phyloP scores from a whole-genome alignment of 73 alveolate genomes.

The Loxodes magnus region DNA sequence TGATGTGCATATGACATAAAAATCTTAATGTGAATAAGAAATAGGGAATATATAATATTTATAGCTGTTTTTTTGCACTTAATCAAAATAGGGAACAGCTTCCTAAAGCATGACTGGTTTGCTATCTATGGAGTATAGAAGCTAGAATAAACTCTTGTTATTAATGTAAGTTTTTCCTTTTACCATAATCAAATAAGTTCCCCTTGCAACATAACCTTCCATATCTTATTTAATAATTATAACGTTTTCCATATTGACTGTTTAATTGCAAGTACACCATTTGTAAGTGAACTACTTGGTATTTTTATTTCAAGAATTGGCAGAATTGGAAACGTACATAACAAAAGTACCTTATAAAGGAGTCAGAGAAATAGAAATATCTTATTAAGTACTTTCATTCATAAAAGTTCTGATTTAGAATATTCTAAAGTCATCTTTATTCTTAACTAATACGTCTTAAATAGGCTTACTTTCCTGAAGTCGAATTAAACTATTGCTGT shows the following conservation, averaged over 20 bases:
- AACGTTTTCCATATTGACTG: neutral
- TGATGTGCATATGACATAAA: too few species aligned
- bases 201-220: neutral
- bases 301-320: neutral
- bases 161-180: too few species aligned
- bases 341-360: conserved; percentile 3
- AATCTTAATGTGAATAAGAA: too few species aligned
- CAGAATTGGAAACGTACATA: conserved; percentile 5
- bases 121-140: too few species aligned
- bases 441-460: neutral
- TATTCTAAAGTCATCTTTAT: conserved; percentile 1
- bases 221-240: neutral
- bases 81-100: too few species aligned
- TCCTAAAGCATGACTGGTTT: too few species aligned
- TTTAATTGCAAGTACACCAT: neutral
- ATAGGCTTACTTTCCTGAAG: conserved; percentile 4
- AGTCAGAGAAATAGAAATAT: neutral
- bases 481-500: conserved; percentile 1
- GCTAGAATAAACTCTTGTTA: too few species aligned
- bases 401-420: neutral
- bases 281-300: conserved; percentile 1
- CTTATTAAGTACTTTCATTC: neutral
- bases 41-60: too few species aligned
- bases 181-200: conserved; percentile 3
- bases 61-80: too few species aligned